Evolutionary conservation across 2,329 filamentous ascomycete species (phyloP).

Genomic region (Scleromitrula shiraiana): DNA sequence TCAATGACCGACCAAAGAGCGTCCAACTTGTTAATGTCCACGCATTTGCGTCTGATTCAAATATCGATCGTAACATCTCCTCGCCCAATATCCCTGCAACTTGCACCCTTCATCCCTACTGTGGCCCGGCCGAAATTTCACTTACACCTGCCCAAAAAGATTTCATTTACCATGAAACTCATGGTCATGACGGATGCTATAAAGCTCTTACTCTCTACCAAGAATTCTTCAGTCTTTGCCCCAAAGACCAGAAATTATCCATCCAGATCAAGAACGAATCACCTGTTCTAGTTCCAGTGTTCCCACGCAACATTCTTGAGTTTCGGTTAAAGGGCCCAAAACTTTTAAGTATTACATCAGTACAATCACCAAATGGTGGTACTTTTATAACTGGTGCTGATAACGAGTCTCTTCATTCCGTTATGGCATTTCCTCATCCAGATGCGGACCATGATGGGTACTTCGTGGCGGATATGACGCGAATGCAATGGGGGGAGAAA

Average conservation of each 20-base stretch:
- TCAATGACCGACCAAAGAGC: background rate
- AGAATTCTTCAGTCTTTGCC: conserved; percentile 3
- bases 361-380: background rate
- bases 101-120: background rate
- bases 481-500: conserved; percentile 4
- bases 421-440: background rate
- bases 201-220: conserved; percentile 4
- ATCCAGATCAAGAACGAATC: conserved; percentile 1
- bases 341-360: background rate
- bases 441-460: background rate
- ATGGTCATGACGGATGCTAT: conserved; percentile 6
- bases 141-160: background rate
- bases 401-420: background rate
- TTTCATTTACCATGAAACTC: conserved; percentile 5
- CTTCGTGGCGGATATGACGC: conserved; percentile 10
- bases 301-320: background rate
- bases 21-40: background rate
- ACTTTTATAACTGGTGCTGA: background rate
- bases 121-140: background rate
- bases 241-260: background rate
- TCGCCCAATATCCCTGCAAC: background rate
- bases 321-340: background rate
- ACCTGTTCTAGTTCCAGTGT: background rate
- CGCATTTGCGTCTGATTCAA: no score
- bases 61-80: background rate